Evolutionary conservation across 1,284 basidiomycete species (phyloP), one percentile per base, ranked within the genome.

Genomic region (Cutaneotrichosporon curvatum): DNA sequence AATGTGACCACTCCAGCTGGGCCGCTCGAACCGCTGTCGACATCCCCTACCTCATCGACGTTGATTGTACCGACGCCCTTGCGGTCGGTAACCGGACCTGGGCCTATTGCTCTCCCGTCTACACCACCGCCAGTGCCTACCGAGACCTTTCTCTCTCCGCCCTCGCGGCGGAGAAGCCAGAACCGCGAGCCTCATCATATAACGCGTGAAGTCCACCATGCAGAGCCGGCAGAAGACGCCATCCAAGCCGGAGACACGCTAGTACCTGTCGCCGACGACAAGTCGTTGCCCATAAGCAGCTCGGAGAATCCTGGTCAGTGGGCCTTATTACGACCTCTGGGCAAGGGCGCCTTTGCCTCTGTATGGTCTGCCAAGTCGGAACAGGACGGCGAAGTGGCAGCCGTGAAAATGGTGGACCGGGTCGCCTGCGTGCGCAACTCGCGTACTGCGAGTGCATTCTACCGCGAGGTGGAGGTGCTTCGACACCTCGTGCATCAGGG

Each of bases 391-490:
- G 50, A 48, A 48, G 33, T 48, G 22, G 62, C 85, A 2, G 87
- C 89, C 7, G 81, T 92, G 61, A 92, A 92, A 75, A 79, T 90
- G 76, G 84, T 89, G 20, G 79, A 82, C 42, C 74, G 81, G 30
- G 73, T 75, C 33, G 58, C 75, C 20, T 81, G 77, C 56, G 74
- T 75, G 34, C 68, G 71, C 42, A 79, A 81, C 59, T 77, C 87
- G 53, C 74, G 87, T 41, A 87, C 87, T 51, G 72, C 84, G 25
- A 87, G 90, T 47, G 83, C 83, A 53, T 91, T 91, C 65, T 79
- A 89, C 35, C 76, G 88, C 21, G 88, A 92, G 70, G 87, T 89
- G 11, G 87, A 90, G 61, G 84, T 94, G 11, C 74, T 94, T 33
- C 79, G 83, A 66, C 85, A 87, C 61, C 84, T 91, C 40, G 81